Conservation (phyloP, 2,329 filamentous ascomycete species). For the Calonectria montana region DNA sequence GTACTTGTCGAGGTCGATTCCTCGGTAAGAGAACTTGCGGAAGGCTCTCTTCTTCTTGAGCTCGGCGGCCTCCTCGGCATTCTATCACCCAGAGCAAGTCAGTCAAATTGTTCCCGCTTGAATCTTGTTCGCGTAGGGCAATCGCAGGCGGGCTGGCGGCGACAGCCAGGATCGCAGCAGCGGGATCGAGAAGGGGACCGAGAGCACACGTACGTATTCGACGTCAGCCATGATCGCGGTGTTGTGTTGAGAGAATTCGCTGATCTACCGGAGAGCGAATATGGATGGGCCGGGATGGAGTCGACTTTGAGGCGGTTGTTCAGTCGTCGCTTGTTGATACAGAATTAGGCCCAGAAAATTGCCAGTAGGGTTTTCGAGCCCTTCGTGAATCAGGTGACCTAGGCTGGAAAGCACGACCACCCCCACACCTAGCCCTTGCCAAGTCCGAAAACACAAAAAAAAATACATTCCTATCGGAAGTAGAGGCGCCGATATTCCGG, state of each 20-base stretch:
- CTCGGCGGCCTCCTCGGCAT: slow-evolving; percentile 98
- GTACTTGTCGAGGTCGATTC: slow-evolving; percentile 99
- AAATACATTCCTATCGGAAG: neutral
- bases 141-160: slow-evolving; percentile 13
- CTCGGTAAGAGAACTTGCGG: slow-evolving; percentile 99
- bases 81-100: slow-evolving; percentile 64
- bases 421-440: neutral
- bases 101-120: slow-evolving; percentile 34
- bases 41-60: slow-evolving; percentile 99
- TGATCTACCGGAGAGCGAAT: slow-evolving; percentile 58
- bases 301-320: slow-evolving; percentile 45
- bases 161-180: slow-evolving; percentile 36
- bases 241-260: slow-evolving; percentile 56
- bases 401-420: neutral
- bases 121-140: neutral
- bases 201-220: slow-evolving; percentile 79
- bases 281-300: slow-evolving; percentile 52
- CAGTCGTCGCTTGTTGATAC: slow-evolving; percentile 41
- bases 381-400: slow-evolving; percentile 50
- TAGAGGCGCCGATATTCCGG: slow-evolving; percentile 12
- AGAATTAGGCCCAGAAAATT: slow-evolving; percentile 48
- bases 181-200: slow-evolving; percentile 40
- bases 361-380: slow-evolving; percentile 55
- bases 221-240: slow-evolving; percentile 81
- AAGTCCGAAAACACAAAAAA: neutral